Evolutionary conservation across 139 green algal genomes (phyloP).

Genomic region (Coelastrella sp.): DNA sequence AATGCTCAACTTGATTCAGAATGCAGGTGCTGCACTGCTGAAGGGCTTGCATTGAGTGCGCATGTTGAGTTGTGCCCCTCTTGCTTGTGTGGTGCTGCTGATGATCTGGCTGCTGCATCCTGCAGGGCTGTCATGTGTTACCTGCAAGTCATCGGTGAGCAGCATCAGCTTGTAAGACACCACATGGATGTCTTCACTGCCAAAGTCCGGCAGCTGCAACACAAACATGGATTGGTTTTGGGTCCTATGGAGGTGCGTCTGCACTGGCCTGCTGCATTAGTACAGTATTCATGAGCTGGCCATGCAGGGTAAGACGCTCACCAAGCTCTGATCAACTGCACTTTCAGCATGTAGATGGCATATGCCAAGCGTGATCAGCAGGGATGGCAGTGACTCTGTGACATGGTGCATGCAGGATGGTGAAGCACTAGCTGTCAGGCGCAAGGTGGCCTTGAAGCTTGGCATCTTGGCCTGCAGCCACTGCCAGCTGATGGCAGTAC

Average conservation of each 20-base stretch:
- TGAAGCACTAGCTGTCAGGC: not conserved
- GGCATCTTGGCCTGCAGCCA: constrained; percentile 21
- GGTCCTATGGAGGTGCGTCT: constrained; percentile 12
- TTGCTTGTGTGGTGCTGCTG: too few species aligned
- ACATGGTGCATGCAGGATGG: constrained; percentile 30
- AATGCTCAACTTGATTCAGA: not conserved
- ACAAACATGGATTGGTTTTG: constrained; percentile 2
- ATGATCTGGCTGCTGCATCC: not conserved
- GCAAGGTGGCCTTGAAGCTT: constrained; percentile 9
- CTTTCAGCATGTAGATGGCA: not conserved
- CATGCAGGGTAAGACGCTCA: too few species aligned
- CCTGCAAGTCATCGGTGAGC: constrained; percentile 47
- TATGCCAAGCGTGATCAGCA: not conserved
- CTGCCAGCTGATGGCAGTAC: constrained; percentile 1
- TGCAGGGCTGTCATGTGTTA: constrained; percentile 45
- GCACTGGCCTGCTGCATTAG: not conserved
- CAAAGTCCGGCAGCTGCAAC: not conserved
- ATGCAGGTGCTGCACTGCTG: not conserved
- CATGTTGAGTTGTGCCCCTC: not conserved
- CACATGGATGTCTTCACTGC: constrained; percentile 33
- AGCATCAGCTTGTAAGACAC: constrained; percentile 27
- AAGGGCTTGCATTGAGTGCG: not conserved
- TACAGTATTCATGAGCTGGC: too few species aligned
- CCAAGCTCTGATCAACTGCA: not conserved
- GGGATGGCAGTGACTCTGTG: not conserved